phyloP scores from a whole-genome alignment of 768 basidiomycete species.

The Collybia sp. region DNA sequence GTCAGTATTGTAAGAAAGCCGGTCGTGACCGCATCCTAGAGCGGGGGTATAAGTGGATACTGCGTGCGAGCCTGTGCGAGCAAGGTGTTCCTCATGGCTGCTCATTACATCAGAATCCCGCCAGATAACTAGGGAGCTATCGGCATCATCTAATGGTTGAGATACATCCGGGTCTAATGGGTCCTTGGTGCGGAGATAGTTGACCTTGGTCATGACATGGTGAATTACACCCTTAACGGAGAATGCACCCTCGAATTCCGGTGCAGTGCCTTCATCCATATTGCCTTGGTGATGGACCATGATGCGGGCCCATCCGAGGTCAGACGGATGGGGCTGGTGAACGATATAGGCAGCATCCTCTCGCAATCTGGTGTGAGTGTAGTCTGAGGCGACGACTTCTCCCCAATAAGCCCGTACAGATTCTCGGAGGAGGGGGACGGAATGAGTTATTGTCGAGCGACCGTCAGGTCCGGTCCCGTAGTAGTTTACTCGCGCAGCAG shows the following conservation, averaged over 20 bases:
- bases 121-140: constrained; percentile 64
- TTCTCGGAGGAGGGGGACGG: constrained; percentile 59
- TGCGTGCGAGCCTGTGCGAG: constrained; percentile 19
- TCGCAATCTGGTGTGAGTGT: constrained; percentile 50
- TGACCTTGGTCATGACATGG: constrained; percentile 67
- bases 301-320: constrained; percentile 76
- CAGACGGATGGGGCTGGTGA: constrained; percentile 35
- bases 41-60: constrained; percentile 16
- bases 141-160: constrained; percentile 34
- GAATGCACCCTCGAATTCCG: constrained; percentile 76
- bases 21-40: constrained; percentile 67
- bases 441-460: constrained; percentile 40
- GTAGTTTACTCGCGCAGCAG: constrained; percentile 69
- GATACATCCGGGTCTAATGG: constrained; percentile 48
- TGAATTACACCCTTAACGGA: constrained; percentile 60
- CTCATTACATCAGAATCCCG: constrained; percentile 67
- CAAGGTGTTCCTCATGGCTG: constrained; percentile 38
- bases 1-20: constrained; percentile 61
- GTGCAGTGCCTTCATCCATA: constrained; percentile 36
- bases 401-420: constrained; percentile 69
- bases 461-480: constrained; percentile 51
- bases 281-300: constrained; percentile 66
- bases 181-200: constrained; percentile 61
- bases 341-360: constrained; percentile 58
- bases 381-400: constrained; percentile 60